Conservation (phyloP, 1,284 basidiomycete genomes). For the Ceratorhiza oryzae-sativae region DNA sequence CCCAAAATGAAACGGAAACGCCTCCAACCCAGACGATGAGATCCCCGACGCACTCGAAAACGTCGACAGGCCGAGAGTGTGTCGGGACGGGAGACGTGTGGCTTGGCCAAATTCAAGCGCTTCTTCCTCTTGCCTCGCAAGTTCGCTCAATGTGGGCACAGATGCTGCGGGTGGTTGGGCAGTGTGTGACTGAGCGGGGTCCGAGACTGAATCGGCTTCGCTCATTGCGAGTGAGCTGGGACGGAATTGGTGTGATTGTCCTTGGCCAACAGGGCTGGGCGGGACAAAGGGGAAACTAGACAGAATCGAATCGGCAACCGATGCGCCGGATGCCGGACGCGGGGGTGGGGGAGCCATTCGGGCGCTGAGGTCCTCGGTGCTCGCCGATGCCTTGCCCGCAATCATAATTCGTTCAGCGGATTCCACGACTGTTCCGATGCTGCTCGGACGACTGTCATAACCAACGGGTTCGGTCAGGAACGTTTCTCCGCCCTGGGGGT, state of each 20-base stretch:
- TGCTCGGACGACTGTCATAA: conserved; percentile 35
- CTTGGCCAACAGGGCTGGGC: conserved; percentile 79
- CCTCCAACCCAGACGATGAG: conserved; percentile 67
- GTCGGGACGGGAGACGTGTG: conserved; percentile 56
- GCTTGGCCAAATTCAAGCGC: conserved; percentile 52
- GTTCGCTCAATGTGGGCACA: conserved; percentile 20
- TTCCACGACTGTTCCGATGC: conserved; percentile 18
- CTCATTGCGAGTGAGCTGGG: conserved; percentile 40
- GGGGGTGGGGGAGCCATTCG: conserved; percentile 55
- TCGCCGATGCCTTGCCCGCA: conserved; percentile 48
- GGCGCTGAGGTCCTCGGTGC: conserved; percentile 49
- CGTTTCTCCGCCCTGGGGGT: conserved; percentile 1
- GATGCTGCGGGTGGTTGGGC: conserved; percentile 1
- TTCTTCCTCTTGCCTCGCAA: conserved; percentile 49
- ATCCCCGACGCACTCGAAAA: conserved; percentile 70
- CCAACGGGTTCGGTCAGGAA: conserved; percentile 29
- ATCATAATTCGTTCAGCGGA: neutral
- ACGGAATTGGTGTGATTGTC: conserved; percentile 59
- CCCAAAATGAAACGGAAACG: conserved; percentile 83
- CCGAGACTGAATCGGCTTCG: conserved; percentile 13
- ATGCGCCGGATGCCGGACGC: conserved; percentile 44
- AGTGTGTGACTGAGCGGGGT: neutral
- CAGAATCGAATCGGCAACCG: conserved; percentile 70
- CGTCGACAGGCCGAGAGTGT: conserved; percentile 68
- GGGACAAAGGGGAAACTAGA: conserved; percentile 86